Evolutionary conservation across 352 stramenopile species (phyloP).

Genomic region (Globisporangium paroecandrum): DNA sequence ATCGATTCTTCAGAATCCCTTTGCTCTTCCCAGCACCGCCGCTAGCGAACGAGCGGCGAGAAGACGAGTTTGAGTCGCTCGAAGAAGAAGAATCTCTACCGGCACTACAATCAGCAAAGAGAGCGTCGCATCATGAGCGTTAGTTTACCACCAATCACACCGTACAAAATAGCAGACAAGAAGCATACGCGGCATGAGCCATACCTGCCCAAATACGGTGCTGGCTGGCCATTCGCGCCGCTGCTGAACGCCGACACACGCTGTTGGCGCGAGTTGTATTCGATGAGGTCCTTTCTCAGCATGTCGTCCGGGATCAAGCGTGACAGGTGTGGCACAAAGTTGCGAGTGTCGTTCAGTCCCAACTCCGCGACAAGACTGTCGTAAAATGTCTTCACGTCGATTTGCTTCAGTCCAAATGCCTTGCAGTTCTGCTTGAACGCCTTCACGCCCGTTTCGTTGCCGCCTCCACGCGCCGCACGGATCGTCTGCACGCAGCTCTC

Average conservation of each 20-base stretch:
- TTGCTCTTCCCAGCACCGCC: conserved; percentile 22
- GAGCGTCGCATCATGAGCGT: neutral
- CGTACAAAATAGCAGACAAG: neutral
- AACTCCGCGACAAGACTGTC: conserved; percentile 45
- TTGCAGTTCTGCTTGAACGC: conserved; percentile 68
- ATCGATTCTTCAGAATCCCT: conserved; percentile 63
- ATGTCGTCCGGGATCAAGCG: conserved; percentile 54
- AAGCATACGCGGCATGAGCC: neutral
- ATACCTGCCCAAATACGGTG: conserved; percentile 11
- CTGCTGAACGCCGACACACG: conserved; percentile 12
- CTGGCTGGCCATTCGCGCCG: conserved; percentile 13
- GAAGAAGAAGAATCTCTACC: conserved; percentile 36
- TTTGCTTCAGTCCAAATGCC: conserved; percentile 47
- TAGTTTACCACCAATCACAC: neutral
- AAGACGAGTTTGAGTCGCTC: conserved; percentile 26
- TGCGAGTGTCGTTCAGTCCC: conserved; percentile 32
- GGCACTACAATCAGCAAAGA: neutral
- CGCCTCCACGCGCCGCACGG: conserved; percentile 37
- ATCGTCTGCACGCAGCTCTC: conserved; percentile 60
- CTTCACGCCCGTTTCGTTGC: conserved; percentile 55
- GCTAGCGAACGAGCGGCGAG: conserved; percentile 15
- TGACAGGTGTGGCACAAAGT: conserved; percentile 47
- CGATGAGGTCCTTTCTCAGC: conserved; percentile 42
- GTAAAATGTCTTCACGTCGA: conserved; percentile 55
- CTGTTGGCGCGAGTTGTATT: conserved; percentile 46